These are phyloP conservation scores for Pseudopyrenochaeta lycopersici DNA, from an alignment of 2,329 filamentous ascomycete species.

Conservation along the genomic window DNA sequence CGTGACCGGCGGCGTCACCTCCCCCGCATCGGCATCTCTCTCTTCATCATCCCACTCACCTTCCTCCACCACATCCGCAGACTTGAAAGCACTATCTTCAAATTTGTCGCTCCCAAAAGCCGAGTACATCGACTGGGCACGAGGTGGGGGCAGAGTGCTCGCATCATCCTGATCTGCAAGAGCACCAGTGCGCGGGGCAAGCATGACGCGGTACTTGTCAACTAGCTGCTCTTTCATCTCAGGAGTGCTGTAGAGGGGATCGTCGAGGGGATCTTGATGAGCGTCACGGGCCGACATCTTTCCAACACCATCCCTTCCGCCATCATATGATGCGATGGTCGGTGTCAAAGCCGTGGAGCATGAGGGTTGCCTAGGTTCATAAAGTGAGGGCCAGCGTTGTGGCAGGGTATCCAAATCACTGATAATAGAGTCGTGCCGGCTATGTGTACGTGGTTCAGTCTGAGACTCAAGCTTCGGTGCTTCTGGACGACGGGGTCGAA, in stretches of 20 bases:
- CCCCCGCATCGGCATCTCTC: background rate
- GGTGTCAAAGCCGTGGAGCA: constrained; percentile 1
- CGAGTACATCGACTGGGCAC: constrained; percentile 13
- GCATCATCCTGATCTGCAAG: constrained; percentile 1
- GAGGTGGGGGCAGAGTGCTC: constrained; percentile 8
- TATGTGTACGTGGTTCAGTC: background rate
- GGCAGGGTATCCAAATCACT: background rate
- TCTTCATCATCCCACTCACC: background rate
- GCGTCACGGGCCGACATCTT: too few relatives aligned
- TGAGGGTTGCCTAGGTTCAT: background rate
- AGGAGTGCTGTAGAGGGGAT: constrained; percentile 8
- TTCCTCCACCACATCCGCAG: constrained; percentile 1
- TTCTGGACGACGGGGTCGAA: background rate
- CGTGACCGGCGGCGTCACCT: background rate
- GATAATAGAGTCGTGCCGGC: background rate
- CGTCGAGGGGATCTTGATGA: constrained; percentile 9
- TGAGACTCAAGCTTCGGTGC: background rate
- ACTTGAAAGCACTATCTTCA: constrained; percentile 9
- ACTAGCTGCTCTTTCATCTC: constrained; percentile 1
- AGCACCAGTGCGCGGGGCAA: background rate
- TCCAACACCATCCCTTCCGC: background rate
- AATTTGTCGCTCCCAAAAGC: constrained; percentile 5
- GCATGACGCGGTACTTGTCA: constrained; percentile 9
- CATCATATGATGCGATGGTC: constrained; percentile 17
- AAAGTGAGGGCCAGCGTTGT: background rate